Percentiles rank a stretch among this genome's conserved stretches.
Conservation (phyloP, 371 early-diverging fungal species). For the Syncephalastrum sp. region DNA sequence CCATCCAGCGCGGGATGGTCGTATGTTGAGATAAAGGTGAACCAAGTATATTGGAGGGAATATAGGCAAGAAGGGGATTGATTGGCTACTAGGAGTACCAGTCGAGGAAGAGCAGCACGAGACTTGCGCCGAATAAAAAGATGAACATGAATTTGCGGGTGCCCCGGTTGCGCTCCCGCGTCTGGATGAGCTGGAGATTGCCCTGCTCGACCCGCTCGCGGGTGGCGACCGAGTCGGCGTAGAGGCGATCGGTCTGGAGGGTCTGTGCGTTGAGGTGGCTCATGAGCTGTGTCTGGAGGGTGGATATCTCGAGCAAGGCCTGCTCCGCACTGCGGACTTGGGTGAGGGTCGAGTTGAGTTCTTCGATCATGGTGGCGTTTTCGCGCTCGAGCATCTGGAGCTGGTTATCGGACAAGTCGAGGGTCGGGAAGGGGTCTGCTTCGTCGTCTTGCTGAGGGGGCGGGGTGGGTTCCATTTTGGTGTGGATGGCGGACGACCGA, state of each 20-base stretch:
- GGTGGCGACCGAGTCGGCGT: constrained; percentile 65
- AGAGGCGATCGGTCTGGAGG: constrained; percentile 64
- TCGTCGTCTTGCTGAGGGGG: constrained; percentile 5
- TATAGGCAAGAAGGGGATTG: background rate
- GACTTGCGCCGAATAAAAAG: constrained; percentile 60
- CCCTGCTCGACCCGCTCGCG: constrained; percentile 59
- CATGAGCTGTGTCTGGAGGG: constrained; percentile 61
- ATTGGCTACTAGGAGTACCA: constrained; percentile 55
- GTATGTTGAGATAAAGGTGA: constrained; percentile 1
- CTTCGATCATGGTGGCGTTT: constrained; percentile 56
- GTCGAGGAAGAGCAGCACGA: constrained; percentile 69
- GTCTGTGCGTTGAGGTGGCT: constrained; percentile 68
- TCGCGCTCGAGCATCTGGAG: constrained; percentile 60
- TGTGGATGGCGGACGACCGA: constrained; percentile 3
- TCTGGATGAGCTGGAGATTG: constrained; percentile 53
- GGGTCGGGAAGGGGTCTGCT: constrained; percentile 18
- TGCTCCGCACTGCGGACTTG: constrained; percentile 66
- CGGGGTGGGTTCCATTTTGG: background rate
- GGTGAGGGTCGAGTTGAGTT: constrained; percentile 61
- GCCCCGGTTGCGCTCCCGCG: constrained; percentile 55
- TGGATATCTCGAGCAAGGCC: constrained; percentile 68
- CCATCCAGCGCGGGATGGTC: too few species aligned
- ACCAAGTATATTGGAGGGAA: background rate
- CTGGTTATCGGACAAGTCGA: constrained; percentile 58
- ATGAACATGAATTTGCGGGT: constrained; percentile 64